Conservation (phyloP, 352 stramenopile species). For the Thraustotheca clavata region DNA sequence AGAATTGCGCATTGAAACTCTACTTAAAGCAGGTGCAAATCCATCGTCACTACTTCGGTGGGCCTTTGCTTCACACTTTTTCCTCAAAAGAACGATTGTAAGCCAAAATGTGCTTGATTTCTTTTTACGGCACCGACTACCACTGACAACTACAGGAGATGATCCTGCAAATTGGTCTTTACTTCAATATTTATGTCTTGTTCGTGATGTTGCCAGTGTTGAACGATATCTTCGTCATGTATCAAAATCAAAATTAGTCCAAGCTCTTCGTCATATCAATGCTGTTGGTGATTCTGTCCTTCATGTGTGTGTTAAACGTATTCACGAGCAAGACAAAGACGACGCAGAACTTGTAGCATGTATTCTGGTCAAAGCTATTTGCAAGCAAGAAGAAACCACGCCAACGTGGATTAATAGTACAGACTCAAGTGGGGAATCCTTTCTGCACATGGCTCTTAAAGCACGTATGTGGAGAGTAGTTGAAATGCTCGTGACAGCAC, state of each 20-base stretch:
- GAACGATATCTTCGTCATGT: slow-evolving; percentile 27
- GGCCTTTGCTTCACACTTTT: slow-evolving; percentile 43
- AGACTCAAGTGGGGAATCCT: slow-evolving; percentile 39
- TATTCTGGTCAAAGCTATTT: slow-evolving; percentile 34
- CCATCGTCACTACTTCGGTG: slow-evolving; percentile 41
- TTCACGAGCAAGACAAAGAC: slow-evolving; percentile 10
- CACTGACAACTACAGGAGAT: slow-evolving; percentile 30
- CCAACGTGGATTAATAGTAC: slow-evolving; percentile 34
- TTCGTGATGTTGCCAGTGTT: slow-evolving; percentile 38
- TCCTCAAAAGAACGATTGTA: slow-evolving; percentile 28
- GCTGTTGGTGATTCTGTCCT: slow-evolving; percentile 51
- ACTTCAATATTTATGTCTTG: slow-evolving; percentile 55
- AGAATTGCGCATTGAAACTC: slow-evolving; percentile 27
- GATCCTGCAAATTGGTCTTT: slow-evolving; percentile 49
- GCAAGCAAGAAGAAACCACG: slow-evolving; percentile 19
- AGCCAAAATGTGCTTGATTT: slow-evolving; percentile 15
- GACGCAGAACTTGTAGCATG: slow-evolving; percentile 31
- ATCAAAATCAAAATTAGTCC: slow-evolving; percentile 24
- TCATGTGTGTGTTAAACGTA: slow-evolving; percentile 55
- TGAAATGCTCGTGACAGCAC: slow-evolving; percentile 34
- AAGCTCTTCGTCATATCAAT: slow-evolving; percentile 53
- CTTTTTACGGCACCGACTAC: slow-evolving; percentile 27
- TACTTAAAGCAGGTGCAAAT: slow-evolving; percentile 38
- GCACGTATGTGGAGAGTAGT: slow-evolving; percentile 55
- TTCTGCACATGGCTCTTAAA: slow-evolving; percentile 52